phyloP scores from a whole-genome alignment of 2,329 filamentous ascomycete genomes.

The Monilinia fructigena region DNA sequence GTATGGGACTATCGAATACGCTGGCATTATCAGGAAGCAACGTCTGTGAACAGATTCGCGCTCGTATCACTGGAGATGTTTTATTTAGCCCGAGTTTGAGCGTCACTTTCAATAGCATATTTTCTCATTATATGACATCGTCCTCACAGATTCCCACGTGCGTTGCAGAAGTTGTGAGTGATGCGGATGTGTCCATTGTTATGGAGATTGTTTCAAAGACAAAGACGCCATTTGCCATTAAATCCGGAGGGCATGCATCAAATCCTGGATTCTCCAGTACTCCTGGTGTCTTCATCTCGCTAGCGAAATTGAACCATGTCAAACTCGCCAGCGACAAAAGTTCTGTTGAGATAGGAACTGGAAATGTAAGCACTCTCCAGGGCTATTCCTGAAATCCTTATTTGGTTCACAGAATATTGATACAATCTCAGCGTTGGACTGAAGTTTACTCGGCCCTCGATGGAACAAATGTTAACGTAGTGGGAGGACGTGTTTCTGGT shows the following conservation, averaged over 20 bases:
- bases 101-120: slow-evolving; percentile 24
- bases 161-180: slow-evolving; percentile 34
- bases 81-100: background rate
- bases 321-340: slow-evolving; percentile 25
- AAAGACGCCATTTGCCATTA: slow-evolving; percentile 41
- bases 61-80: slow-evolving; percentile 12
- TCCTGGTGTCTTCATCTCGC: slow-evolving; percentile 32
- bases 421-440: slow-evolving; percentile 24
- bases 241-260: slow-evolving; percentile 43
- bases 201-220: slow-evolving; percentile 34
- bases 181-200: slow-evolving; percentile 34
- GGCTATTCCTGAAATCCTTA: slow-evolving; percentile 10
- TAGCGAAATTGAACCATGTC: slow-evolving; percentile 24
- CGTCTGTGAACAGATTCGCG: slow-evolving; percentile 18
- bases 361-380: slow-evolving; percentile 24
- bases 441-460: slow-evolving; percentile 28
- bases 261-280: slow-evolving; percentile 31
- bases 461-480: slow-evolving; percentile 25
- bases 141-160: slow-evolving; percentile 36
- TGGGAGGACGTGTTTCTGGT: slow-evolving; percentile 33
- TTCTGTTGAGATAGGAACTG: slow-evolving; percentile 27
- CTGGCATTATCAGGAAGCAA: background rate
- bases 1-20: background rate
- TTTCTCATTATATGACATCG: slow-evolving; percentile 38
- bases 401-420: background rate